Evolutionary conservation across 768 basidiomycete genomes (phyloP).

Genomic region (Naganishia antarctica): DNA sequence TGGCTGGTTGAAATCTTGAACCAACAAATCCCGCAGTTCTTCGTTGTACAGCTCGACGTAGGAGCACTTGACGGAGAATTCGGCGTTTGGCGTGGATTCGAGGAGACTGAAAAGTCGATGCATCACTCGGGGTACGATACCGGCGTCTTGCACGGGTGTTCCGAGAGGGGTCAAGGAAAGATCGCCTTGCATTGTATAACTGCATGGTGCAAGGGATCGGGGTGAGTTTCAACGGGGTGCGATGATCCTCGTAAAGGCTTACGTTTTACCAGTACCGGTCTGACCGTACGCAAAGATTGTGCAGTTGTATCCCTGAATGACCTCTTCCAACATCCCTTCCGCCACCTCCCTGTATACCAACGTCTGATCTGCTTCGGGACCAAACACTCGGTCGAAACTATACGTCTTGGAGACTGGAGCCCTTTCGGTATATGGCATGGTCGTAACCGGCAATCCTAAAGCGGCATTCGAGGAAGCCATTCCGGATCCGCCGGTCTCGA

Average conservation of each 20-base stretch:
- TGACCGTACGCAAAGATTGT: conserved; percentile 97
- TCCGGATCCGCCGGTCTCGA: conserved; percentile 58
- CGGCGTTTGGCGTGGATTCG: conserved; percentile 62
- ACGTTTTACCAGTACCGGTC: conserved; percentile 99
- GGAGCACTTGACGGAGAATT: conserved; percentile 89
- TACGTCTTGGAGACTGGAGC: conserved; percentile 58
- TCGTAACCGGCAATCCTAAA: conserved; percentile 38
- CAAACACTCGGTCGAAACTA: conserved; percentile 91
- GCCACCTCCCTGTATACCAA: conserved; percentile 93
- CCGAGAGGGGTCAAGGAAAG: conserved; percentile 59
- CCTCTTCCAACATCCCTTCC: conserved; percentile 83
- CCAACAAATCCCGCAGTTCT: conserved; percentile 88
- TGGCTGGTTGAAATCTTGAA: conserved; percentile 59
- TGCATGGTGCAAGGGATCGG: conserved; percentile 26
- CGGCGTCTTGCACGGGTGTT: conserved; percentile 73
- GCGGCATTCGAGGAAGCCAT: conserved; percentile 31
- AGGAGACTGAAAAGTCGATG: conserved; percentile 86
- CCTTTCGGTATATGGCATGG: conserved; percentile 42
- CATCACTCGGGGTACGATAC: conserved; percentile 90
- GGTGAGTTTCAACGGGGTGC: not conserved
- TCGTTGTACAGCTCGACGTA: conserved; percentile 97
- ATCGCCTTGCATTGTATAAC: conserved; percentile 97
- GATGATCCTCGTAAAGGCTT: conserved; percentile 50
- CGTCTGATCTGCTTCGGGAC: conserved; percentile 91
- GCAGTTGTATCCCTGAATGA: conserved; percentile 93